Percentiles rank a stretch among this genome's conserved stretches.
Evolutionary conservation across 2,329 filamentous ascomycete species (phyloP).

Genomic region (Phialophora expanda): DNA sequence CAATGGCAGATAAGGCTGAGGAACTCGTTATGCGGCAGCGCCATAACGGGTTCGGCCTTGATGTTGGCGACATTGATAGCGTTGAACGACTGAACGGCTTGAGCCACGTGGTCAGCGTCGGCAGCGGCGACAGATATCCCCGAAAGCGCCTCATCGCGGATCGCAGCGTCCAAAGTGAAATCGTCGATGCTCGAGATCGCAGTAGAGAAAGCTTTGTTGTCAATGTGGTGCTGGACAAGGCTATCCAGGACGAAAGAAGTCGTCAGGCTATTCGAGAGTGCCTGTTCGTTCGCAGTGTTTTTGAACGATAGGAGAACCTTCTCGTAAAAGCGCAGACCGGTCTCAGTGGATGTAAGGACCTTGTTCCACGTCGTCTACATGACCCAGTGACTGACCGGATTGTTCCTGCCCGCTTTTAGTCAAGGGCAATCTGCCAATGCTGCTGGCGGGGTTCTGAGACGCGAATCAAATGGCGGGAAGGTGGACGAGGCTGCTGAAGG

Average conservation of each 20-base stretch:
- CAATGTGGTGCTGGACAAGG: conserved; percentile 78
- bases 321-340: conserved; percentile 82
- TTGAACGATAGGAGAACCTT: conserved; percentile 70
- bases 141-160: conserved; percentile 68
- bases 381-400: too few relatives aligned
- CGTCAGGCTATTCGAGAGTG: conserved; percentile 69
- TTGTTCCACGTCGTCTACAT: too few relatives aligned
- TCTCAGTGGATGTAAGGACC: too few relatives aligned
- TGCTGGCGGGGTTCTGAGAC: too few relatives aligned
- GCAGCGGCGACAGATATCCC: conserved; percentile 78
- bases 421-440: too few relatives aligned
- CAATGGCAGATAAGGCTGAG: conserved; percentile 44
- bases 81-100: conserved; percentile 71
- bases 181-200: conserved; percentile 30
- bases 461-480: conserved; percentile 37
- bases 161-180: conserved; percentile 57
- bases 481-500: conserved; percentile 40
- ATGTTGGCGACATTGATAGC: conserved; percentile 59
- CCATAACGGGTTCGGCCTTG: conserved; percentile 66
- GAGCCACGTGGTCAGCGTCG: conserved; percentile 72
- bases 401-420: too few relatives aligned
- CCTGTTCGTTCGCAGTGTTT: conserved; percentile 53
- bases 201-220: conserved; percentile 43
- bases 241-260: conserved; percentile 74
- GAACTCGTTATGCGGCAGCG: conserved; percentile 52